These are phyloP conservation scores for Apiotrichum gracile DNA, from an alignment of 1,284 basidiomycete species.

Conservation along the genomic window DNA sequence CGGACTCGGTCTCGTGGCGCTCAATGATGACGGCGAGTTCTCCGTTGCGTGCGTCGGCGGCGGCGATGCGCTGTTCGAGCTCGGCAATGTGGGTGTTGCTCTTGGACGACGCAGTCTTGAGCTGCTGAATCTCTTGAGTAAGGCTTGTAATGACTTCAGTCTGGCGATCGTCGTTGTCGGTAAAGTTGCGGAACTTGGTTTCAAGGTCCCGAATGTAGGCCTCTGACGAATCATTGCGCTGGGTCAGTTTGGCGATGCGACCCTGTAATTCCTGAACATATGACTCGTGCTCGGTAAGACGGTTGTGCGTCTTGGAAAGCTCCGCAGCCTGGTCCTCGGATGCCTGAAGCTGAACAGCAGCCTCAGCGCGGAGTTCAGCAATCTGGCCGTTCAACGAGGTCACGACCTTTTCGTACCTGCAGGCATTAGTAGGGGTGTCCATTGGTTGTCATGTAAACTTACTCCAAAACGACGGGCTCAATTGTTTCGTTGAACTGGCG, in stretches of 20 bases:
- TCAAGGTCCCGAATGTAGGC: slow-evolving; percentile 90
- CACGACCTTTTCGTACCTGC: slow-evolving; percentile 86
- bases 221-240: slow-evolving; percentile 86
- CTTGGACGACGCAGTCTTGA: slow-evolving; percentile 68
- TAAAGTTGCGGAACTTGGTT: slow-evolving; percentile 73
- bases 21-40: slow-evolving; percentile 66
- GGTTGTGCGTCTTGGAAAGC: slow-evolving; percentile 59
- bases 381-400: slow-evolving; percentile 84
- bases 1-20: slow-evolving; percentile 68
- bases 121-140: slow-evolving; percentile 70
- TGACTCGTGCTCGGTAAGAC: slow-evolving; percentile 70
- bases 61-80: slow-evolving; percentile 72
- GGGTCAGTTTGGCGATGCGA: slow-evolving; percentile 72
- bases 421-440: not conserved
- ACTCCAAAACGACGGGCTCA: slow-evolving; percentile 92
- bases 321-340: slow-evolving; percentile 84
- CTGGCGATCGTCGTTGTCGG: slow-evolving; percentile 69
- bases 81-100: slow-evolving; percentile 80
- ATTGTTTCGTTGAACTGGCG: slow-evolving; percentile 88
- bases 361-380: slow-evolving; percentile 76
- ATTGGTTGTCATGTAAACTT: slow-evolving; percentile 10
- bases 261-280: slow-evolving; percentile 79
- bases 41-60: slow-evolving; percentile 69
- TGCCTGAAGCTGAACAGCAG: slow-evolving; percentile 42
- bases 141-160: slow-evolving; percentile 72